A percentile compares a stretch with the other conserved stretches of the same genome.
phyloP scores from a whole-genome alignment of 768 basidiomycete species.

The Polyporus arcularius region DNA sequence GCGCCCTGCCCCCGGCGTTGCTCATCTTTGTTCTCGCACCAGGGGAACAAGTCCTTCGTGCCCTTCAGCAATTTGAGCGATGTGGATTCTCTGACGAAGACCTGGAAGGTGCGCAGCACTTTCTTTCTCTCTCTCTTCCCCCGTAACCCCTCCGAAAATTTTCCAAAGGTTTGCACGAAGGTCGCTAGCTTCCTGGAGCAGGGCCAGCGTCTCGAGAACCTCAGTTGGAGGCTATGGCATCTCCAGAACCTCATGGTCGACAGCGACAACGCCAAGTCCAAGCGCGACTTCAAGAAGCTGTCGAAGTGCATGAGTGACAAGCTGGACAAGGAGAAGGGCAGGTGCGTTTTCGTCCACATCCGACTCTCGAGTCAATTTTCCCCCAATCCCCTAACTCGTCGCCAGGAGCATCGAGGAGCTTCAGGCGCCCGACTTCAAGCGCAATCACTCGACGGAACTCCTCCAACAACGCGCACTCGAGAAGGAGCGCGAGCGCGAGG shows the following conservation, averaged over 20 bases:
- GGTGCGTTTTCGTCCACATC: conserved; percentile 49
- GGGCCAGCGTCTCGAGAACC: conserved; percentile 87
- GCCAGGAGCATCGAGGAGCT: conserved; percentile 81
- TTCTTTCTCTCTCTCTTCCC: conserved; percentile 2
- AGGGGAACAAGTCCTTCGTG: conserved; percentile 95
- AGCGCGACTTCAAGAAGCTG: conserved; percentile 88
- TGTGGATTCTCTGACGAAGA: conserved; percentile 82
- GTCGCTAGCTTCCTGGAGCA: conserved; percentile 90
- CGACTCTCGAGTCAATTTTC: conserved; percentile 4
- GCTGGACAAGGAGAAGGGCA: conserved; percentile 89
- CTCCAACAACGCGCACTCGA: conserved; percentile 80
- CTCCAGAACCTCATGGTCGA: conserved; percentile 91
- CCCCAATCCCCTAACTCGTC: not conserved
- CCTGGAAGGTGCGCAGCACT: conserved; percentile 72
- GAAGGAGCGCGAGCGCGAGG: conserved; percentile 77
- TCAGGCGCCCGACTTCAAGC: conserved; percentile 79
- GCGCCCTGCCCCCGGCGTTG: conserved; percentile 2
- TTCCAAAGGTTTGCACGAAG: conserved; percentile 78
- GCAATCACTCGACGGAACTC: conserved; percentile 77
- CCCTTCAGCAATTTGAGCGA: conserved; percentile 89
- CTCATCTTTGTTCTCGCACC: conserved; percentile 22
- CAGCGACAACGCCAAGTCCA: conserved; percentile 84
- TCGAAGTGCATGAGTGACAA: conserved; percentile 90
- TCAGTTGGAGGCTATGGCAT: conserved; percentile 92
- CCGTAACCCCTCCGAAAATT: conserved; percentile 1